phyloP scores from a whole-genome alignment of 129 eudicot species.

The Centrapalus pauciflorus region DNA sequence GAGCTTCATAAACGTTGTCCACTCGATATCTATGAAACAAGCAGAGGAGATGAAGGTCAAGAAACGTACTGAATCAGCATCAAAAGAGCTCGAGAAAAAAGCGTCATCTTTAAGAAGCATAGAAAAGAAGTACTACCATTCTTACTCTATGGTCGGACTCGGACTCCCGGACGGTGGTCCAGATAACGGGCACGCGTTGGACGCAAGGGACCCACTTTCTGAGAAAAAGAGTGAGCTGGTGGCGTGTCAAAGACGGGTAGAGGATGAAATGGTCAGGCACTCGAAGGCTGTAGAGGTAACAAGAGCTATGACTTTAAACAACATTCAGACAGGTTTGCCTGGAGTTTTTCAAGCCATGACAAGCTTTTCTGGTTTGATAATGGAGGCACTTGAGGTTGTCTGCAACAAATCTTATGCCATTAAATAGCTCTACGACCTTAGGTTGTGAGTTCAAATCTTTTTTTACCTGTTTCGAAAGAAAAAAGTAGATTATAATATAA shows the following conservation, averaged over 20 bases:
- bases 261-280: slow-evolving; percentile 78
- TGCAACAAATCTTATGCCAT: slow-evolving; percentile 77
- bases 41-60: slow-evolving; percentile 75
- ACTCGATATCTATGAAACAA: slow-evolving; percentile 66
- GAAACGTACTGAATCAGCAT: slow-evolving; percentile 59
- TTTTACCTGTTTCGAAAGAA: background rate
- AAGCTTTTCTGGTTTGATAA: slow-evolving; percentile 73
- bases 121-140: slow-evolving; percentile 78
- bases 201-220: slow-evolving; percentile 78
- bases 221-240: slow-evolving; percentile 81
- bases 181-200: slow-evolving; percentile 61
- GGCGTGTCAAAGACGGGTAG: slow-evolving; percentile 79
- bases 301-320: slow-evolving; percentile 85
- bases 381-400: slow-evolving; percentile 64
- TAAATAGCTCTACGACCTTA: slow-evolving; percentile 25
- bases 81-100: slow-evolving; percentile 92
- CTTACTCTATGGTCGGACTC: slow-evolving; percentile 84
- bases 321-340: slow-evolving; percentile 84
- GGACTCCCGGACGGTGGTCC: slow-evolving; percentile 65
- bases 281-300: slow-evolving; percentile 93
- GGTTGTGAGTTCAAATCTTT: background rate
- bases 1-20: slow-evolving; percentile 86
- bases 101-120: slow-evolving; percentile 73
- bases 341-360: slow-evolving; percentile 95
- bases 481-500: background rate